Evolutionary conservation across 192 early-diverging fungal genomes (phyloP).

Genomic region (Tieghemiomyces parasiticus): DNA sequence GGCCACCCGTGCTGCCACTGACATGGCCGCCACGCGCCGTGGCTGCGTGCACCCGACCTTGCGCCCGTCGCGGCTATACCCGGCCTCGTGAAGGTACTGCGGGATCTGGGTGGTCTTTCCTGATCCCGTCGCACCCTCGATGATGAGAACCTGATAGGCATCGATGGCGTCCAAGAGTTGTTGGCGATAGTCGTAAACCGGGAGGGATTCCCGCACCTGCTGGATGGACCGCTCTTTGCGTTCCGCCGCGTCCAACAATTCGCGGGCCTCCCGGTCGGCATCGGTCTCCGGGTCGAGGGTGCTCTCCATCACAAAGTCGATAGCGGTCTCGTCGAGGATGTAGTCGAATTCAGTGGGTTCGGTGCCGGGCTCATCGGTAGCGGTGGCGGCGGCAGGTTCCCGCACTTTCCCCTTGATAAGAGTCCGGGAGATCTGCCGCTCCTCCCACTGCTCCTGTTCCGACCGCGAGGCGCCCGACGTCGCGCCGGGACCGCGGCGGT

Average conservation of each 20-base stretch:
- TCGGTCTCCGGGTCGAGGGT: constrained; percentile 40
- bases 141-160: constrained; percentile 73
- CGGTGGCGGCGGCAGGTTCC: background rate
- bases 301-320: constrained; percentile 78
- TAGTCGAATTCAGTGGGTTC: constrained; percentile 63
- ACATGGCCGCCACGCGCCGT: constrained; percentile 95
- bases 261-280: constrained; percentile 32
- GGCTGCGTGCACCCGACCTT: constrained; percentile 97
- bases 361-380: constrained; percentile 30
- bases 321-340: constrained; percentile 82
- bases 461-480: constrained; percentile 24
- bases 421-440: constrained; percentile 55
- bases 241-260: constrained; percentile 45
- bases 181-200: constrained; percentile 81
- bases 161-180: constrained; percentile 70
- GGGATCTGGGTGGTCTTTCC: constrained; percentile 99
- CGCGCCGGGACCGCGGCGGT: constrained; percentile 30
- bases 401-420: constrained; percentile 22
- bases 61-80: constrained; percentile 75
- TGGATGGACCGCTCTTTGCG: constrained; percentile 38
- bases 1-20: constrained; percentile 90
- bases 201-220: constrained; percentile 53
- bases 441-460: constrained; percentile 92
- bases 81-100: constrained; percentile 91
- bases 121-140: constrained; percentile 95